Percentiles rank a stretch among this genome's conserved stretches.
Conservation (phyloP, 225 moss, liverwort and hornwort species). For the Pseudoscleropodium purum region DNA sequence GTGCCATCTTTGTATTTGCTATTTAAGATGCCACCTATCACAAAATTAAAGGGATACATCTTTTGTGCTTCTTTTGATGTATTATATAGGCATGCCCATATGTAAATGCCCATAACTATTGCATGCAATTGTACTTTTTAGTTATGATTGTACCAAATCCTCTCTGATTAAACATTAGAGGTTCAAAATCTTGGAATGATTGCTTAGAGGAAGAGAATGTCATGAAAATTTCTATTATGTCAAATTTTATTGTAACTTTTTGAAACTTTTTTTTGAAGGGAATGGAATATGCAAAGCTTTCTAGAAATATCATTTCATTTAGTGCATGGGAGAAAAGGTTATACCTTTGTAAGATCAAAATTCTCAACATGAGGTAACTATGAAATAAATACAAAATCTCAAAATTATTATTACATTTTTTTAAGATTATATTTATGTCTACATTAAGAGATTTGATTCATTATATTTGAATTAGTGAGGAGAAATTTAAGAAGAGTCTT, state of each 20-base stretch:
- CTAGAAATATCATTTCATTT: background rate
- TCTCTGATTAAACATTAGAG: fast-evolving
- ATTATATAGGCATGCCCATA: too few relatives aligned
- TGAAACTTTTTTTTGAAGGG: background rate
- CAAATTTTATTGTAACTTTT: background rate
- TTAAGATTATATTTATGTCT: background rate
- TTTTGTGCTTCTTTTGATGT: background rate
- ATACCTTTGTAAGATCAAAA: background rate
- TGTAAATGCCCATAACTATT: background rate
- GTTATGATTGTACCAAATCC: background rate
- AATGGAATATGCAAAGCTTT: background rate
- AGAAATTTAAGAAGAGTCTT: background rate
- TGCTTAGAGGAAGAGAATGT: fast-evolving
- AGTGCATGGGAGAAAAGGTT: background rate
- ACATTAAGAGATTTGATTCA: background rate
- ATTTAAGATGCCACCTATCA: background rate
- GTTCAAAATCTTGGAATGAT: background rate
- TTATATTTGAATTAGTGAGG: background rate
- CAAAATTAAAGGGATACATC: background rate
- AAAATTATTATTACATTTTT: background rate
- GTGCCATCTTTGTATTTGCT: background rate
- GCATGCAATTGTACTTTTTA: background rate
- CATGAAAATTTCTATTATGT: too few relatives aligned
- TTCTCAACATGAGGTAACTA: background rate
- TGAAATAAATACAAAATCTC: background rate